Percentiles rank a stretch among this genome's conserved stretches.
phyloP scores from a whole-genome alignment of 2,329 filamentous ascomycete species.

The Fulvia fulva region DNA sequence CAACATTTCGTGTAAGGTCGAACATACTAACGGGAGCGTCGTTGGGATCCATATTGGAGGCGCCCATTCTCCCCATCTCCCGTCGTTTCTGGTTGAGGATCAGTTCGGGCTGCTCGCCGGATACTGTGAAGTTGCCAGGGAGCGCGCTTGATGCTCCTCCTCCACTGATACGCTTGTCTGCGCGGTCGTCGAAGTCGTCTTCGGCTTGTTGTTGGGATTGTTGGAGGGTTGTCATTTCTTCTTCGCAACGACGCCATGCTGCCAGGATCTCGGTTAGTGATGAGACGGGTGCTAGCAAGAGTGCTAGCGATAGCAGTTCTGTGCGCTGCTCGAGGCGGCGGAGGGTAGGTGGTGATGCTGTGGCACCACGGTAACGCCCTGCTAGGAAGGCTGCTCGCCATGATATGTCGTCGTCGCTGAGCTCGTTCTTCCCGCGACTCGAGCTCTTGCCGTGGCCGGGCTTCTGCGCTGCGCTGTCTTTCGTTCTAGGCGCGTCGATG shows the following conservation, averaged over 20 bases:
- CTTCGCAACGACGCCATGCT: slow-evolving; percentile 72
- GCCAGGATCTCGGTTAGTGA: slow-evolving; percentile 72
- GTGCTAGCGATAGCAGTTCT: slow-evolving; percentile 71
- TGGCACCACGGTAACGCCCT: slow-evolving; percentile 61
- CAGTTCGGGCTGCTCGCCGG: slow-evolving; percentile 32
- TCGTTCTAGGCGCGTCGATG: slow-evolving; percentile 16
- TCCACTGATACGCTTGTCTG: slow-evolving; percentile 45
- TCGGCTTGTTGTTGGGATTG: slow-evolving; percentile 65
- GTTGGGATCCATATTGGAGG: slow-evolving; percentile 34
- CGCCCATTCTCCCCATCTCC: slow-evolving; percentile 35
- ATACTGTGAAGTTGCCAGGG: slow-evolving; percentile 44
- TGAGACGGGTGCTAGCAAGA: slow-evolving; percentile 66
- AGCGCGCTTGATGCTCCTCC: slow-evolving; percentile 26
- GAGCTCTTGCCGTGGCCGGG: slow-evolving; percentile 11
- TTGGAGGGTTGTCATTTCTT: slow-evolving; percentile 66
- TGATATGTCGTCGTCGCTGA: slow-evolving; percentile 59
- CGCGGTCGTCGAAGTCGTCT: slow-evolving; percentile 65
- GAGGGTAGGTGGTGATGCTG: slow-evolving; percentile 52
- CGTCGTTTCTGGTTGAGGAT: slow-evolving; percentile 39
- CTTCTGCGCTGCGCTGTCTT: slow-evolving; percentile 8
- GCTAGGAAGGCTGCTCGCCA: slow-evolving; percentile 76
- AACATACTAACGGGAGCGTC: slow-evolving; percentile 53
- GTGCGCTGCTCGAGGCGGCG: slow-evolving; percentile 75
- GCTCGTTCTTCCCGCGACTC: slow-evolving; percentile 18
- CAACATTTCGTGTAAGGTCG: slow-evolving; percentile 49